Evolutionary conservation across 345 rosid genomes (phyloP).

Genomic region (Moringa oleifera): DNA sequence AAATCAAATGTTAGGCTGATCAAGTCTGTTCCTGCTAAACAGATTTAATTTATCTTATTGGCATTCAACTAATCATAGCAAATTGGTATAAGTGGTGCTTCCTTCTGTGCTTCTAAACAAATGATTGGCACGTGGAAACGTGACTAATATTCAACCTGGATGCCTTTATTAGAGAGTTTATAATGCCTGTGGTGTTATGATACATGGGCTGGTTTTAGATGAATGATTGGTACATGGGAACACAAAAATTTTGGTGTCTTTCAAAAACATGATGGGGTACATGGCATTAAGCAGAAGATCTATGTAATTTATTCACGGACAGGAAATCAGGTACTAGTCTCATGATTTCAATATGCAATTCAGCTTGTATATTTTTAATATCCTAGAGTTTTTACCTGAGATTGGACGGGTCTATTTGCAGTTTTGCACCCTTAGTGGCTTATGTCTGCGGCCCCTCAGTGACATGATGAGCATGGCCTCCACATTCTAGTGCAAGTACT

Average conservation of each 20-base stretch:
- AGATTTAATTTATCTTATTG: background rate
- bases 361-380: conserved; percentile 5
- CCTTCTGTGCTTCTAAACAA: background rate
- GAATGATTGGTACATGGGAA: conserved; percentile 44
- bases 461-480: conserved; percentile 47
- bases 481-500: conserved; percentile 63
- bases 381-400: conserved; percentile 22
- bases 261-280: conserved; percentile 10
- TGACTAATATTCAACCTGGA: conserved; percentile 18
- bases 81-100: background rate
- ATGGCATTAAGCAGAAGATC: conserved; percentile 18
- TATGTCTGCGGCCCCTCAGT: conserved; percentile 46
- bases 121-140: conserved; percentile 22
- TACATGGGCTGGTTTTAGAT: conserved; percentile 3
- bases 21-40: background rate
- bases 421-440: conserved; percentile 61
- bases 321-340: conserved; percentile 13
- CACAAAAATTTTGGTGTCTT: conserved; percentile 18
- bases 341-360: conserved; percentile 11
- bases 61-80: conserved; percentile 5
- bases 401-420: conserved; percentile 38
- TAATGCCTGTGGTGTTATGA: conserved; percentile 6
- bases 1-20: conserved; percentile 7
- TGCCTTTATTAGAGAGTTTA: conserved; percentile 8
- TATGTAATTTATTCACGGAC: conserved; percentile 14